phyloP scores from a whole-genome alignment of 257 asterid genomes.

The Lavandula angustifolia region DNA sequence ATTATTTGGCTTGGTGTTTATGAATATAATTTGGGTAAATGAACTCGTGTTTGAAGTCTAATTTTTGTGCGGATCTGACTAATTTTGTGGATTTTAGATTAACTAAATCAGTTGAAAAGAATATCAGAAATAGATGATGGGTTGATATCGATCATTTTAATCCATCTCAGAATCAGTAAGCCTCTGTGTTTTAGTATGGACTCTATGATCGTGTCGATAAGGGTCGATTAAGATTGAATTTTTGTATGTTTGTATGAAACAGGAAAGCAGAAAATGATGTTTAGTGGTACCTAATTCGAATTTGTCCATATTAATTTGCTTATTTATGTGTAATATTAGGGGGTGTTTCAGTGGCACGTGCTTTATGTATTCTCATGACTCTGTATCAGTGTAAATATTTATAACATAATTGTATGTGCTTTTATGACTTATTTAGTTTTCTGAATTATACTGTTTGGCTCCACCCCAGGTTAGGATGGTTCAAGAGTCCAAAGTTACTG shows the following conservation, averaged over 20 bases:
- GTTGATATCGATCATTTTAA: constrained; percentile 4
- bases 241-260: background rate
- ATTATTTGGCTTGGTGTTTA: background rate
- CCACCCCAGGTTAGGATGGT: background rate
- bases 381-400: background rate
- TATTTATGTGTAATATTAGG: background rate
- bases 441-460: constrained; percentile 1
- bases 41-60: background rate
- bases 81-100: constrained; percentile 19
- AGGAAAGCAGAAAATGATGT: background rate
- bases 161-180: background rate
- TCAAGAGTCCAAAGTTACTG: background rate
- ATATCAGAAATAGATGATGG: background rate
- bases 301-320: background rate
- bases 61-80: constrained; percentile 32
- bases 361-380: background rate
- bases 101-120: background rate
- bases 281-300: background rate
- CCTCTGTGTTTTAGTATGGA: background rate
- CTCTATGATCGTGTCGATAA: background rate
- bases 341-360: background rate
- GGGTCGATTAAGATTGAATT: background rate
- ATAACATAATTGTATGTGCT: background rate
- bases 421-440: background rate
- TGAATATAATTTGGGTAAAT: background rate